Evolutionary conservation across 768 basidiomycete species (phyloP).

Genomic region (Naematelia aurantialba): DNA sequence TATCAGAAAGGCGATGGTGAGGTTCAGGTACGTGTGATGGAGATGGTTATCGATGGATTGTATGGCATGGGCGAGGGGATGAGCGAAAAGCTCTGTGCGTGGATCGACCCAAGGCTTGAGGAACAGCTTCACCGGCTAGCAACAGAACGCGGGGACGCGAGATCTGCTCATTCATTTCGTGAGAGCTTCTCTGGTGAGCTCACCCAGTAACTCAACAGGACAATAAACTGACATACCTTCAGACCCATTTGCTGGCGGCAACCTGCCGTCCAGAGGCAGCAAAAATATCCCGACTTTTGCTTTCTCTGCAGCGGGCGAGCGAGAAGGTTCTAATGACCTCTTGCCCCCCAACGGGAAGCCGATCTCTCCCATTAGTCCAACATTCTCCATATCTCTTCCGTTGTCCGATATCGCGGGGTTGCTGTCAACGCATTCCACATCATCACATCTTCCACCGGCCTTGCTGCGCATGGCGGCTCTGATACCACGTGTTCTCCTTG

Average conservation of each 20-base stretch:
- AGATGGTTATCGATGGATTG: conserved; percentile 71
- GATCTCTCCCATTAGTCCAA: conserved; percentile 25
- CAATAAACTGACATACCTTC: no score
- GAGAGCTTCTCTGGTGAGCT: not conserved
- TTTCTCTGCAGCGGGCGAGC: conserved; percentile 14
- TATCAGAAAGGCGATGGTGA: conserved; percentile 57
- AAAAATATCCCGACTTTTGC: conserved; percentile 17
- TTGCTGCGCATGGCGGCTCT: conserved; percentile 60
- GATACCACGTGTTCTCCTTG: conserved; percentile 61
- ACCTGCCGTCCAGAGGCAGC: not conserved
- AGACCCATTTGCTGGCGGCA: not conserved
- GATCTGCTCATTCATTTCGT: not conserved
- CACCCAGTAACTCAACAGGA: no score
- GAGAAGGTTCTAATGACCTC: conserved; percentile 2
- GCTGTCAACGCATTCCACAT: conserved; percentile 59
- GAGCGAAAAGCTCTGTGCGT: conserved; percentile 61
- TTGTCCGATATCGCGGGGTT: conserved; percentile 16
- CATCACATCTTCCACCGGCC: conserved; percentile 57
- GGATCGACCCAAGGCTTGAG: conserved; percentile 66
- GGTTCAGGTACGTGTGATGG: conserved; percentile 61
- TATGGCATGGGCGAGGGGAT: conserved; percentile 64
- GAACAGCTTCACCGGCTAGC: conserved; percentile 53
- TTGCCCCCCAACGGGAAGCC: conserved; percentile 26
- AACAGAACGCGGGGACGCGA: conserved; percentile 19
- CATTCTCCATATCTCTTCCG: conserved; percentile 15